Conservation (phyloP, 1,284 basidiomycete species). For the Pyrrhoderma lamaoense region DNA sequence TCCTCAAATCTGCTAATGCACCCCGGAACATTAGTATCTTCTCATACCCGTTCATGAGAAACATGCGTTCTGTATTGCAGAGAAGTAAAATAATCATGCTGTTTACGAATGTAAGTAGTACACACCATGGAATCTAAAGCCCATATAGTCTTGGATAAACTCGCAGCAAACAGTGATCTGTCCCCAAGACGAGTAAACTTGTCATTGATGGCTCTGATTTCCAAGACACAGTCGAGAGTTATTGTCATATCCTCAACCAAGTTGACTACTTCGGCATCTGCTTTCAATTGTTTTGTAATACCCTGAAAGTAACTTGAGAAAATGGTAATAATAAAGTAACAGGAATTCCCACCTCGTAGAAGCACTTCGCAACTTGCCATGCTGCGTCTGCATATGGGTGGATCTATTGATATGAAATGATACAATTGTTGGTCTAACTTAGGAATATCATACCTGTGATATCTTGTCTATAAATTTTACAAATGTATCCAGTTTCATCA, state of each 20-base stretch:
- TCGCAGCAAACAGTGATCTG: slow-evolving; percentile 1
- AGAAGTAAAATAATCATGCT: background rate
- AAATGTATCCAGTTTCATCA: too few relatives aligned
- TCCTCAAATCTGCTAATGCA: background rate
- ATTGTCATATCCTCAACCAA: background rate
- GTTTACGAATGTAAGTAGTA: background rate
- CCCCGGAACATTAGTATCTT: background rate
- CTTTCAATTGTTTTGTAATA: background rate
- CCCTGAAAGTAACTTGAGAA: too few relatives aligned
- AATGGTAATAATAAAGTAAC: background rate
- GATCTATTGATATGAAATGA: too few relatives aligned
- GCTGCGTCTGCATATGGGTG: too few relatives aligned
- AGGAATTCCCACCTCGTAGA: too few relatives aligned
- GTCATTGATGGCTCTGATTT: background rate
- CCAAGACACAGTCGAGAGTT: background rate
- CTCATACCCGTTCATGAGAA: background rate
- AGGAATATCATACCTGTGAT: too few relatives aligned
- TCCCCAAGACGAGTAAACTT: background rate
- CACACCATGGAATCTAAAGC: background rate
- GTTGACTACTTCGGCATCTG: background rate
- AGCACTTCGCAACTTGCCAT: too few relatives aligned
- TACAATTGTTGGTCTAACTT: too few relatives aligned
- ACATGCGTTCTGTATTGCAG: background rate
- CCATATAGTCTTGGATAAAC: background rate
- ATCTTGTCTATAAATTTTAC: too few relatives aligned